Base-by-base conservation (phyloP, 106 monocot genomes). In the Gastrodia elata region DNA sequence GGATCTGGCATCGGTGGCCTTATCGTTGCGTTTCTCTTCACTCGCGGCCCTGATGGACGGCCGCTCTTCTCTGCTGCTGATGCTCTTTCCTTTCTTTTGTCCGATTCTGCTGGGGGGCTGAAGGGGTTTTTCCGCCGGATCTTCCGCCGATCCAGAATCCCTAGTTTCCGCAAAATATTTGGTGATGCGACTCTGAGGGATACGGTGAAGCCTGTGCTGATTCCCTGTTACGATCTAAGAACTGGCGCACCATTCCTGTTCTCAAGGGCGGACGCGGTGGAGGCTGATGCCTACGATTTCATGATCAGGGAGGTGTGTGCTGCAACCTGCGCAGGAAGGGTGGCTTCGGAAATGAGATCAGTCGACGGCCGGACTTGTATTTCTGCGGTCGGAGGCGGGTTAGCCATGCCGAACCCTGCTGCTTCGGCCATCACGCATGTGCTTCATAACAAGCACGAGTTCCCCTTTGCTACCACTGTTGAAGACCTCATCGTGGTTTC, bases 241-340 rank as follows among this genome's bases (percentile, higher is more conserved):
- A 89, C 83, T 0, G 78, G 82, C 4, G 89, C 92, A 46, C 89
- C 86, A 27, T 92, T 92, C 46, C 74, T 89, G 13, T 89, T 92
- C 84, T 92, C 92, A 20, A 74, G 92, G 9, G 92, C 89, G 13
- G 92, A 87, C 72, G 92, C 89, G 11, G 75, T 85, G 56, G 87
- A 88, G 81, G 65, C 80, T 38, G 84, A 77, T 52, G 78, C 82
- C 34, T 89, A 77, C 74, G 84, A 92, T 55, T 92, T 92, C 77
- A 35, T 27, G 74, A 69, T 92, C 37, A 26, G 72, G 25, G 81
- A 87, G 22, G 82, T 89, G 24, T 92, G 92, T 38, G 84, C 78
- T 7, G 89, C 92, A 22, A 82, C 89, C 2, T 71, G 67, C 71
- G 75, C 58, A 3, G 77, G 40, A 10, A 37, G 64, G 10, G 49